A percentile compares a stretch with the other conserved stretches of the same genome.
Evolutionary conservation across 768 basidiomycete species (phyloP).

Genomic region (Ramaria sp.): DNA sequence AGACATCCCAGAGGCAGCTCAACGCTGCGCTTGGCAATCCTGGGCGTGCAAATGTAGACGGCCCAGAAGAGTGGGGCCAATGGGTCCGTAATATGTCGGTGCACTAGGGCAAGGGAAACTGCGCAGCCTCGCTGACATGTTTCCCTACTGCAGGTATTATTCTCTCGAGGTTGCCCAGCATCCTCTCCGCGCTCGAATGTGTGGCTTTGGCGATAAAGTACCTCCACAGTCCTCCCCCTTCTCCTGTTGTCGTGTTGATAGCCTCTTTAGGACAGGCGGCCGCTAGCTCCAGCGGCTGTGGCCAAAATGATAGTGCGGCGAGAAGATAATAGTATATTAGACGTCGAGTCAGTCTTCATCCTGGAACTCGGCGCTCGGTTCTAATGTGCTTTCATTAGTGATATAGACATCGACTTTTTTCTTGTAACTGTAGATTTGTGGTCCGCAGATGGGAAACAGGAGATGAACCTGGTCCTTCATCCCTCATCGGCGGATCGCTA

Average conservation of each 20-base stretch:
- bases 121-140: neutral
- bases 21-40: constrained; percentile 33
- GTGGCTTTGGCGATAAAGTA: constrained; percentile 95
- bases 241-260: constrained; percentile 10
- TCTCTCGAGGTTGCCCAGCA: constrained; percentile 80
- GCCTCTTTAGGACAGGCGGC: constrained; percentile 68
- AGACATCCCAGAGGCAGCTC: constrained; percentile 22
- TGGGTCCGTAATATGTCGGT: constrained; percentile 53
- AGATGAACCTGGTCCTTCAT: constrained; percentile 85
- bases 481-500: constrained; percentile 73
- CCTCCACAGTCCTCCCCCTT: constrained; percentile 15
- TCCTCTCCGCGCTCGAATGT: constrained; percentile 86
- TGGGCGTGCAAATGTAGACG: constrained; percentile 21
- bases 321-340: constrained; percentile 55
- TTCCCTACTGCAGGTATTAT: constrained; percentile 46
- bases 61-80: constrained; percentile 57
- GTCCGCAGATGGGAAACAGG: constrained; percentile 70
- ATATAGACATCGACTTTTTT: constrained; percentile 81
- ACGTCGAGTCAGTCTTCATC: constrained; percentile 57
- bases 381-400: constrained; percentile 32
- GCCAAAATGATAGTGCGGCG: constrained; percentile 71
- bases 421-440: constrained; percentile 89
- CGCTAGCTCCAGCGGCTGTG: constrained; percentile 83
- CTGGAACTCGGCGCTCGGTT: neutral
- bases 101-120: neutral